phyloP scores from a whole-genome alignment of 495 filamentous ascomycete genomes.

The Aspergillus sparsus region DNA sequence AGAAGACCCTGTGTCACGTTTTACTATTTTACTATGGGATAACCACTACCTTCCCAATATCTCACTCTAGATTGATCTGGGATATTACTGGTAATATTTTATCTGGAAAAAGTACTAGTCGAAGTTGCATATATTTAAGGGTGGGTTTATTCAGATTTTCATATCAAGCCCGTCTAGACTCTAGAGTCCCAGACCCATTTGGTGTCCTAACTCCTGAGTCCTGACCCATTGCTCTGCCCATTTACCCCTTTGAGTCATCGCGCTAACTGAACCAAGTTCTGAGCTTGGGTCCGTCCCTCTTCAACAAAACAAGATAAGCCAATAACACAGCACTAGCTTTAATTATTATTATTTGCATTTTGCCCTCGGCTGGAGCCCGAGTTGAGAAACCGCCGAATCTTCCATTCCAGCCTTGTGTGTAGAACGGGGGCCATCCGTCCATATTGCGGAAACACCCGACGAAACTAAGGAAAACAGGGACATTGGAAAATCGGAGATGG shows the following conservation, averaged over 20 bases:
- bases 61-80: not conserved
- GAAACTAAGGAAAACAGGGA: no score
- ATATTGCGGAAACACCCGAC: no score
- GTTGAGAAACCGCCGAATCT: no score
- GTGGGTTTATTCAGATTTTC: no score
- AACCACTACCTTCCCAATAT: not conserved
- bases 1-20: constrained; percentile 17
- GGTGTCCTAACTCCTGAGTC: not conserved
- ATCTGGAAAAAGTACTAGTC: no score
- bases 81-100: no score
- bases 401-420: no score
- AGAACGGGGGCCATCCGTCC: no score
- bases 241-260: constrained; percentile 6
- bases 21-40: not conserved
- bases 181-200: not conserved
- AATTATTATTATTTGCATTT: no score
- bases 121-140: no score
- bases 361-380: no score
- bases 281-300: not conserved
- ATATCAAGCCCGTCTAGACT: not conserved
- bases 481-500: no score
- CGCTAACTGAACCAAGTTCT: constrained; percentile 3
- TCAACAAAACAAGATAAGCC: not conserved
- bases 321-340: not conserved
- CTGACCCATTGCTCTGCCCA: not conserved